Base-by-base conservation (phyloP, 2,329 filamentous ascomycete genomes). In the Neurospora sp. region DNA sequence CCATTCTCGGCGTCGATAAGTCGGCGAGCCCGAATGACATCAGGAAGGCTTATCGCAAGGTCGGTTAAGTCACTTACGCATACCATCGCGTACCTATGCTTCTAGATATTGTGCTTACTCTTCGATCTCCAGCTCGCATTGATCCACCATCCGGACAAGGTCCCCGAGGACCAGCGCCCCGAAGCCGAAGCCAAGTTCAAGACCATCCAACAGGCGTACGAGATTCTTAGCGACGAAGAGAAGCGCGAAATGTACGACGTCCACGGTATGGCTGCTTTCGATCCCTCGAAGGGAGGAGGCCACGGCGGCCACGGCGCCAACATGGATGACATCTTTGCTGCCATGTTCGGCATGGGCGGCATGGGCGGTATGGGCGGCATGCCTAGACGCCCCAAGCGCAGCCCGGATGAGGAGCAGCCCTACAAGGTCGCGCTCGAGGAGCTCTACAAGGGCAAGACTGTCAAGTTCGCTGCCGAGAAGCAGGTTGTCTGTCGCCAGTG, bases 361-460 rank as follows among this genome's bases (percentile, higher is more conserved):
- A 87, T 68, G 71, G 78, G 77, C 11, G 78, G 77, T 23, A 83
- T 83, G 8, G 84, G 84, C 72, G 84, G 83, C 40, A 84, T 86
- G 3, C 87, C 88, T 11, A 84, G 83, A 74, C 84, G 86, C 74
- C 89, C 89, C 33, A 85, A 90, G 71, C 91, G 89, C 76, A 93
- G 95, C 66, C 88, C 87, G 68, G 90, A 94, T 74, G 95, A 97
- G 80, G 91, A 97, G 79, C 92, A 97, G 77, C 88, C 92, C 76
- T 98, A 99, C 82, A 90, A 93, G 79, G 92, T 98, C 70, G 91
- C 89, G 2, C 83, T 99, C 71, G 96, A 98, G 80, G 96, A 99
- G 81, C 85, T 99, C 39, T 99, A 98, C 86, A 97, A 97, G 83
- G 96, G 96, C 77, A 97, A 98, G 85, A 97, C 96, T 0, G 96